Evolutionary conservation across 768 basidiomycete genomes (phyloP), one percentile per base, ranked within the genome.

Genomic region (Inosperma sp.): DNA sequence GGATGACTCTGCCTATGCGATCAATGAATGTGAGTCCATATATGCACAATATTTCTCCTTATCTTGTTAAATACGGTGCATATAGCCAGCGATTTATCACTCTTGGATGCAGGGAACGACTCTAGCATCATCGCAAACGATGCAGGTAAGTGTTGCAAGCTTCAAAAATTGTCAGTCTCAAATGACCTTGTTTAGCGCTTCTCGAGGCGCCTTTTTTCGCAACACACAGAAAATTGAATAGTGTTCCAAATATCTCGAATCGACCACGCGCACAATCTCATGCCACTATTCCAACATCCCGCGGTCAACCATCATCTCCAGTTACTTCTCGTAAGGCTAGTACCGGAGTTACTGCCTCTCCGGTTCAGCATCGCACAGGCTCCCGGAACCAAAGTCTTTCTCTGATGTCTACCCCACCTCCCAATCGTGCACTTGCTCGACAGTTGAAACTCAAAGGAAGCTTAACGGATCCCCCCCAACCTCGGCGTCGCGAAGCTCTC

Each of bases 401-500:
- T 45, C 52, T 76, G 29, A 65, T 76, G 66, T 78, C 78, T 36
- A 88, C 85, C 36, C 85, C 85, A 50, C 83, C 85, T n/a, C 84
- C 78, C 1, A 84, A 83, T 58, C 71, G 78, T 40, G 68, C 73
- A n/a, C 69, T 79, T 49, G 65, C 72, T 7, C 73, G 66, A 54
- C 77, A 79, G 61, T 73, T 83, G 29, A 82, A 81, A 62, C 67
- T 83, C 29, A 83, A 86, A 57, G 86, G 87, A 44, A 80, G 82
- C 58, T 68, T 82, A 48, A 88, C 87, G 2, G 87, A 88, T 62
- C 87, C 87, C 17, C 78, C 83, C 7, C 79, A 74, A 41, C 68
- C 72, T 29, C 63, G 77, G 36, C 68, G 72, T 54, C 69, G 77
- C 31, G 75, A 75, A 55, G 70, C 70, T 35, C 71, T 75, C 56